Evolutionary conservation across 768 basidiomycete genomes (phyloP).

Genomic region (Collybiopsis confluens): DNA sequence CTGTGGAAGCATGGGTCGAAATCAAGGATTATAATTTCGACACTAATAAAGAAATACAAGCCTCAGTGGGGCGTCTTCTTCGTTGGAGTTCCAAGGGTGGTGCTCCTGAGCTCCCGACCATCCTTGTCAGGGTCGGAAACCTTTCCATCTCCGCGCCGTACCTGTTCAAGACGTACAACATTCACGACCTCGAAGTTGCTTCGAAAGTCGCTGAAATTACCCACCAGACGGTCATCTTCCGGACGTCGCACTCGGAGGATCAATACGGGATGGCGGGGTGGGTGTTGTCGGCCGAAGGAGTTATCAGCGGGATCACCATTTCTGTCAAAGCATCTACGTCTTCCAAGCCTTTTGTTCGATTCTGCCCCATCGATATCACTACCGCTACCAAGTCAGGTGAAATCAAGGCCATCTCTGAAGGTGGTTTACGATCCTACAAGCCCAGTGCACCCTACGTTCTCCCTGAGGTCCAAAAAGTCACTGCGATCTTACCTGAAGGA

Average conservation of each 20-base stretch:
- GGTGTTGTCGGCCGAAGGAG: slow-evolving; percentile 30
- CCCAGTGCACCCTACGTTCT: slow-evolving; percentile 28
- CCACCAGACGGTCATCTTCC: slow-evolving; percentile 30
- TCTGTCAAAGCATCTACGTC: slow-evolving; percentile 34
- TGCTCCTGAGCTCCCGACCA: slow-evolving; percentile 27
- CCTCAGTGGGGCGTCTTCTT: slow-evolving; percentile 25
- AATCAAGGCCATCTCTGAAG: slow-evolving; percentile 28
- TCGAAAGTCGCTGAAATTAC: slow-evolving; percentile 29
- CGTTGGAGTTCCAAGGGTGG: slow-evolving; percentile 32
- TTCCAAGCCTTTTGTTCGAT: slow-evolving; percentile 25
- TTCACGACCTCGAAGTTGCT: slow-evolving; percentile 29
- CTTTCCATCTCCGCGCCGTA: slow-evolving; percentile 29
- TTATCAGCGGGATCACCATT: slow-evolving; percentile 31
- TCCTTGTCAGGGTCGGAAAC: slow-evolving; percentile 33
- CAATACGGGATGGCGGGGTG: slow-evolving; percentile 38
- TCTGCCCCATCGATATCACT: slow-evolving; percentile 33
- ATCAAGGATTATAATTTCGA: slow-evolving; percentile 34
- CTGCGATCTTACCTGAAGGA: slow-evolving; percentile 27
- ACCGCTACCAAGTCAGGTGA: slow-evolving; percentile 33
- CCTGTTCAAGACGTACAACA: slow-evolving; percentile 35
- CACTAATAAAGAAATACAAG: slow-evolving; percentile 21
- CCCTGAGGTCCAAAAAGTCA: slow-evolving; percentile 27
- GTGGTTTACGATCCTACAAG: slow-evolving; percentile 31
- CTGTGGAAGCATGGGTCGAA: slow-evolving; percentile 27
- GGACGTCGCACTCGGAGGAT: slow-evolving; percentile 25